phyloP scores from a whole-genome alignment of 78 protist genomes.

The Monosiga brevicollis region DNA sequence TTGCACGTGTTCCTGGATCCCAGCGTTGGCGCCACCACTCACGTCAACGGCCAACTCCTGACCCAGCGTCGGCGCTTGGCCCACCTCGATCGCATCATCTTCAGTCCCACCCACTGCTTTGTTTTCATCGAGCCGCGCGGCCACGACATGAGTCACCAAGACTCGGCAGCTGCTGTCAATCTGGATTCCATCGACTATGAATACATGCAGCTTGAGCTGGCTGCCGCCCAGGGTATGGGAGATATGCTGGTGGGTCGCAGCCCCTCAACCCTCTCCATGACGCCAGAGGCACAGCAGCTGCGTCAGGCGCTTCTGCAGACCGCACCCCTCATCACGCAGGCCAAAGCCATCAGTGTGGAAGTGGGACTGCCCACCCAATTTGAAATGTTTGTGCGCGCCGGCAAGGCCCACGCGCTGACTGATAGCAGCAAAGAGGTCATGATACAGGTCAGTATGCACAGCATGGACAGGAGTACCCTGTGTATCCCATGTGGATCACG shows the following conservation, averaged over 20 bases:
- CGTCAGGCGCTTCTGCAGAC: neutral
- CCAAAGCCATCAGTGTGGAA: constrained; percentile 11
- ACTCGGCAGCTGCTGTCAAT: neutral
- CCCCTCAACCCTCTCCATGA: neutral
- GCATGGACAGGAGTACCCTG: neutral
- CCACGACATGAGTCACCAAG: neutral
- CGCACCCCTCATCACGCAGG: neutral
- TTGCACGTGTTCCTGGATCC: neutral
- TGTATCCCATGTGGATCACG: too few relatives aligned
- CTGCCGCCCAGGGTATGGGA: neutral
- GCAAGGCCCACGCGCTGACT: neutral
- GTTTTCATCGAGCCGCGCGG: neutral
- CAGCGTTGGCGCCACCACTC: neutral
- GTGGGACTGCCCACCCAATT: neutral
- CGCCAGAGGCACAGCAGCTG: neutral
- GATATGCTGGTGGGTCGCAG: neutral
- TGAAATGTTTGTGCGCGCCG: neutral
- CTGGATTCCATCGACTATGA: neutral
- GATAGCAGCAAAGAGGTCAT: constrained; percentile 7
- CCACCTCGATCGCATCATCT: constrained; percentile 1
- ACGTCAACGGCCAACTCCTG: neutral
- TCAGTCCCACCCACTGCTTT: neutral
- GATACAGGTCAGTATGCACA: neutral
- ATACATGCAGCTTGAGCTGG: neutral
- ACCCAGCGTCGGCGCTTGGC: neutral